Evolutionary conservation across 805 yeast genomes (phyloP).

Genomic region (Zygosaccharomyces lentus): DNA sequence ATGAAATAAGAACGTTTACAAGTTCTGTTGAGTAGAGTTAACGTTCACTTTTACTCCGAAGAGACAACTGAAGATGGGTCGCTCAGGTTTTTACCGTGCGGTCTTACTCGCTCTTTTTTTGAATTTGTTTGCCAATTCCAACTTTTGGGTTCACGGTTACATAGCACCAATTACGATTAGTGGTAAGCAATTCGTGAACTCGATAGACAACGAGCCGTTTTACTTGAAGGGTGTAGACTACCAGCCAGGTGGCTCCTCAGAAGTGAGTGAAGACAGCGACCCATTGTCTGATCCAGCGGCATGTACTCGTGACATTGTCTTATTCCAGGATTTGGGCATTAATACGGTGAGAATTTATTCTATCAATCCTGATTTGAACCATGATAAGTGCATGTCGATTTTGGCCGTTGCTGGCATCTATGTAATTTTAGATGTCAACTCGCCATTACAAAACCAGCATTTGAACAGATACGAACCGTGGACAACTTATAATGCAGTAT

Average conservation of each 20-base stretch:
- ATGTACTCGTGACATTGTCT: constrained; percentile 77
- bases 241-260: constrained; percentile 94
- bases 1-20: not conserved
- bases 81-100: not conserved
- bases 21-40: not conserved
- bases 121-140: not conserved
- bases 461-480: constrained; percentile 91
- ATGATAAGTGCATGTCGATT: constrained; percentile 86
- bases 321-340: constrained; percentile 80
- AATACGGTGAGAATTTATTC: constrained; percentile 88
- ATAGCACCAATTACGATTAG: constrained; percentile 65
- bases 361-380: constrained; percentile 74
- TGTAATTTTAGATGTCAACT: constrained; percentile 83
- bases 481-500: constrained; percentile 71
- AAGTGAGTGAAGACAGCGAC: constrained; percentile 51
- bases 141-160: constrained; percentile 19
- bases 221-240: constrained; percentile 85
- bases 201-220: constrained; percentile 72
- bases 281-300: constrained; percentile 67
- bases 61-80: not conserved
- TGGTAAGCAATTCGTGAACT: constrained; percentile 72
- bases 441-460: constrained; percentile 74
- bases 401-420: constrained; percentile 92
- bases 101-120: not conserved
- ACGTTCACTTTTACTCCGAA: not conserved